Percentiles rank a stretch among this genome's conserved stretches.
phyloP scores from a whole-genome alignment of 1,139 yeast species.

The Blastobotrys petasosporus region DNA sequence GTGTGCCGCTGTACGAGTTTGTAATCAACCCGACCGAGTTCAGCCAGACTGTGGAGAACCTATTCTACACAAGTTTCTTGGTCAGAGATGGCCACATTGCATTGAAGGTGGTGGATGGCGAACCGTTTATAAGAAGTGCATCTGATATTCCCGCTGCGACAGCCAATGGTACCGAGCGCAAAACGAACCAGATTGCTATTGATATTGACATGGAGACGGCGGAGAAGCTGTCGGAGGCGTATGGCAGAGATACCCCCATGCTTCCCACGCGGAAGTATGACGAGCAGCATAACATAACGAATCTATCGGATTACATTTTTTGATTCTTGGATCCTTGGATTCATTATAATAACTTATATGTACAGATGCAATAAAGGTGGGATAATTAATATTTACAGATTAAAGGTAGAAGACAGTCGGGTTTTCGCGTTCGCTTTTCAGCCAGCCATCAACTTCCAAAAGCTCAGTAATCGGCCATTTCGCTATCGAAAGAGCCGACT shows the following conservation, averaged over 20 bases:
- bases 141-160: not conserved
- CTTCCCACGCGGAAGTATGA: constrained; percentile 11
- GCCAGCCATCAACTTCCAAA: constrained; percentile 14
- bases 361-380: not conserved
- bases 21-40: constrained; percentile 72
- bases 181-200: constrained; percentile 5
- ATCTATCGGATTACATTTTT: constrained; percentile 2
- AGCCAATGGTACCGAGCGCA: not conserved
- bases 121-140: constrained; percentile 17
- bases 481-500: constrained; percentile 53
- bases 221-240: constrained; percentile 1
- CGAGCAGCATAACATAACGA: constrained; percentile 6
- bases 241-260: constrained; percentile 6
- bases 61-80: constrained; percentile 75
- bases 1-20: constrained; percentile 57
- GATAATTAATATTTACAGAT: not conserved
- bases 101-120: constrained; percentile 13
- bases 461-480: constrained; percentile 58
- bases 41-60: constrained; percentile 73
- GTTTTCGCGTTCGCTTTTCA: not conserved
- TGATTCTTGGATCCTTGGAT: not conserved
- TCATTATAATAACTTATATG: not conserved
- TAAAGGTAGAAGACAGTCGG: not conserved
- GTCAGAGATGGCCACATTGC: constrained; percentile 62
- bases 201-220: constrained; percentile 8